Evolutionary conservation across 176 grass and related monocot species (phyloP), one percentile per base, ranked within the genome.

Genomic region (Aegilops longissima): DNA sequence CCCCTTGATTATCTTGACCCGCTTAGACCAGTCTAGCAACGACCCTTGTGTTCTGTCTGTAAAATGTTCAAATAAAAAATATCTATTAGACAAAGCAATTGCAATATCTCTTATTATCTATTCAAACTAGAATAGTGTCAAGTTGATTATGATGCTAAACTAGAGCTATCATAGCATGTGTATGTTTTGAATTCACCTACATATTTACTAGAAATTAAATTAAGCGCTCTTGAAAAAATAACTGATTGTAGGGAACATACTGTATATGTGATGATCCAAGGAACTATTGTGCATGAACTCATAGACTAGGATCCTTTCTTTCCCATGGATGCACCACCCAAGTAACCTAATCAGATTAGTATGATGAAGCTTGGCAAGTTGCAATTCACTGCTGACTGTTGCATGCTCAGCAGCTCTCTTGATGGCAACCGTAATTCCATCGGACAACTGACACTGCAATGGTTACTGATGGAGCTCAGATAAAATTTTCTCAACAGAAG

Each of bases 241-340:
- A 5, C 8, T 27, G 27, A 27, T 27, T 27, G 27, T 27, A 27
- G 20, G 36, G 70, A 83, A 71, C 65, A 20, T 83, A 82, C 87
- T 29, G n/a, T 27, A 83, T 81, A 88, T 88, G 64, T 14, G 12
- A 30, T 0, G n/a, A 1, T 84, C 49, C 66, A 89, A 21, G 31
- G 66, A 13, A 49, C 66, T 5, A 24, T 14, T 84, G 16, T 52
- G 16, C 40, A 73, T 54, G 11, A 89, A 40, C n/a, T 84, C 67
- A 66, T 84, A 89, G 21, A 89, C 66, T 7, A 89, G 82, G 10
- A 80, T 73, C 34, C 30, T 84, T 80, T 84, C 82, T 89, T 79
- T 71, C 1, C 1, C 30, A 79, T 84, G 27, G 2, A 84, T 42
- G 30, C 87, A 89, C 81, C 81, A 89, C 30, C 81, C 87, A 24